Conservation (phyloP, 2,329 filamentous ascomycete genomes). For the Microdochium nivale region DNA sequence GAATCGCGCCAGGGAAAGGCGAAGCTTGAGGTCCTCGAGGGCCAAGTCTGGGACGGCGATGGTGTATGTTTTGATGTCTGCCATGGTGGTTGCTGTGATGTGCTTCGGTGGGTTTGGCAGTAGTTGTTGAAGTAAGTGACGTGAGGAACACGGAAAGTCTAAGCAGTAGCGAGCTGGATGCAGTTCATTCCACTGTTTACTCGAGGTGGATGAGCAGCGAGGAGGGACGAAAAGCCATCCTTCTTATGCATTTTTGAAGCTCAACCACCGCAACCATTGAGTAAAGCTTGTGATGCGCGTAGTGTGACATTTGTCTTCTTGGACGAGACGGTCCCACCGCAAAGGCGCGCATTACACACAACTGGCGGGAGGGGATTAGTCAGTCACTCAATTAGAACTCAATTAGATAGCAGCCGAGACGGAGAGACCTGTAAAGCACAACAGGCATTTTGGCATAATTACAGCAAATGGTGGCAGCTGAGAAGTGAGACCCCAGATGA, state of each 20-base stretch:
- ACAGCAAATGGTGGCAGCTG: too few relatives aligned
- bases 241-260: too few relatives aligned
- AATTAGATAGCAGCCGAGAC: neutral
- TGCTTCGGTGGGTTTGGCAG: neutral
- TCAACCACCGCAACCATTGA: neutral
- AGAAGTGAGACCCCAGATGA: too few relatives aligned
- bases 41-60: conserved; percentile 9
- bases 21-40: conserved; percentile 7
- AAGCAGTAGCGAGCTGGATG: neutral
- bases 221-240: too few relatives aligned
- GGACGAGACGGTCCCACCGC: neutral
- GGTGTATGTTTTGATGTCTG: conserved; percentile 16
- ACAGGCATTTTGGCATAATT: neutral
- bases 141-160: neutral
- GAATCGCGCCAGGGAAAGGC: conserved; percentile 8
- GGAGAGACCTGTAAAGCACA: neutral
- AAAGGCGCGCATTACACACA: neutral
- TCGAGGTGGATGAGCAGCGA: too few relatives aligned
- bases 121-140: neutral
- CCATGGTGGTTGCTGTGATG: conserved; percentile 8
- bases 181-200: too few relatives aligned
- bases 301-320: too few relatives aligned
- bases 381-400: too few relatives aligned
- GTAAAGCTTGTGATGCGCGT: too few relatives aligned
- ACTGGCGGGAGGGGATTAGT: neutral